These are phyloP conservation scores for Hortiboletus campestris DNA, from an alignment of 768 basidiomycete species.

Conservation along the genomic window DNA sequence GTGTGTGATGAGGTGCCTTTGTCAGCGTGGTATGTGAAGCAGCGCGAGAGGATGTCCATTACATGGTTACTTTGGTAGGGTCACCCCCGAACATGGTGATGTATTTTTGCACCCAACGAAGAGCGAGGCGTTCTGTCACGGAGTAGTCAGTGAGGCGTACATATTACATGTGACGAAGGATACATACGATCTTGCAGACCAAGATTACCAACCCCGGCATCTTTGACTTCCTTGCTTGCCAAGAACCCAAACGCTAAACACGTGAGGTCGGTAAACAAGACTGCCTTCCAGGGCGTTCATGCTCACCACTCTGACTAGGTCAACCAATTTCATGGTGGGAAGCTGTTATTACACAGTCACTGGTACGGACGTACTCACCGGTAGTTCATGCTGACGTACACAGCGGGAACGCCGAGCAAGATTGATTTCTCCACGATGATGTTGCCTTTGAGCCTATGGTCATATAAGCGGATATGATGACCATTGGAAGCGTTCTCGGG, in stretches of 20 bases:
- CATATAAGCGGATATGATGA: neutral
- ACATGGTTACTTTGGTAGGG: conserved; percentile 32
- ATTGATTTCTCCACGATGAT: conserved; percentile 33
- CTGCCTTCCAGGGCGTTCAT: neutral
- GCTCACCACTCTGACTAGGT: neutral
- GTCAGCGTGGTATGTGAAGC: neutral
- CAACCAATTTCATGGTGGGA: neutral
- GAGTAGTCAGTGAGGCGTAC: neutral
- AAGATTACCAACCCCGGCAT: neutral
- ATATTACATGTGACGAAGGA: neutral
- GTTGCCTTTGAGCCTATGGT: conserved; percentile 13
- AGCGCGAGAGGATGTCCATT: neutral
- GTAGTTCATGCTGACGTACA: conserved; percentile 35
- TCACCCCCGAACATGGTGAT: conserved; percentile 42
- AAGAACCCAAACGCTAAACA: neutral
- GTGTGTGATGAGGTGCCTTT: neutral
- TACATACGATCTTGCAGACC: neutral
- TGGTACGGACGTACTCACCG: neutral
- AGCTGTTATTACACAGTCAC: neutral
- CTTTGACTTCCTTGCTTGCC: neutral
- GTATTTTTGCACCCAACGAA: conserved; percentile 58
- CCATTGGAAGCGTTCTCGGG: no score
- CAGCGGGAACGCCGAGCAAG: conserved; percentile 30
- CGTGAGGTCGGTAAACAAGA: neutral
- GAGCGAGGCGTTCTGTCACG: conserved; percentile 34